These are phyloP conservation scores for Acacia confusa DNA, from an alignment of 306 rosid genomes.

Conservation along the genomic window DNA sequence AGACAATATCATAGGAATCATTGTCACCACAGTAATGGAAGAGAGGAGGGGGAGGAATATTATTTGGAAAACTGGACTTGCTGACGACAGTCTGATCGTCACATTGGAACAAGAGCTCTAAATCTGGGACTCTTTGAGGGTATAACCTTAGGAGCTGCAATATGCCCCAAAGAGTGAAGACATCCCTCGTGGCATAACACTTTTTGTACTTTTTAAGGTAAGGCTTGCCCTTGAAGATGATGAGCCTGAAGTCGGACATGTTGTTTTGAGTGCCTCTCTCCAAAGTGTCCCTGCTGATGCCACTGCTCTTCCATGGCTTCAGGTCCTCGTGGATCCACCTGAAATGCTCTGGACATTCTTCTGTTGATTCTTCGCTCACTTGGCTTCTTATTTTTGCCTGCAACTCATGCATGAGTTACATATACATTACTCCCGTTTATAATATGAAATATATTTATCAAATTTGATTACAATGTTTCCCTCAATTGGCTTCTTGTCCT, in stretches of 20 bases:
- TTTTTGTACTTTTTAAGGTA: neutral
- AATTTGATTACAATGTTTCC: no score
- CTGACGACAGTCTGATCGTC: neutral
- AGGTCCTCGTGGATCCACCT: constrained; percentile 9
- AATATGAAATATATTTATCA: no score
- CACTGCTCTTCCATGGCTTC: neutral
- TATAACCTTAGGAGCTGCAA: constrained; percentile 31
- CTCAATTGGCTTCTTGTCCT: no score
- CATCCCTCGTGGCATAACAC: neutral
- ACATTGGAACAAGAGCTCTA: constrained; percentile 24
- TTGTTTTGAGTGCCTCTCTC: neutral
- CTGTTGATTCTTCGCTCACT: neutral
- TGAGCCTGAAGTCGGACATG: constrained; percentile 1
- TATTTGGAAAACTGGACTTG: neutral
- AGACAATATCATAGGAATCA: neutral
- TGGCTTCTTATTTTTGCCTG: neutral
- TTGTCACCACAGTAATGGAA: constrained; percentile 22
- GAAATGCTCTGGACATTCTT: neutral
- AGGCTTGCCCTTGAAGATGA: constrained; percentile 22
- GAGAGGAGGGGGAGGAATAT: constrained; percentile 12
- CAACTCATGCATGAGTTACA: neutral
- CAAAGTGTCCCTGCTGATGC: neutral
- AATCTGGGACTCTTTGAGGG: constrained; percentile 17
- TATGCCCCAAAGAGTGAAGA: constrained; percentile 28
- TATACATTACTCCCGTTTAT: no score